Evolutionary conservation across 148 eudicot genomes (phyloP).

Genomic region (Silene conica): DNA sequence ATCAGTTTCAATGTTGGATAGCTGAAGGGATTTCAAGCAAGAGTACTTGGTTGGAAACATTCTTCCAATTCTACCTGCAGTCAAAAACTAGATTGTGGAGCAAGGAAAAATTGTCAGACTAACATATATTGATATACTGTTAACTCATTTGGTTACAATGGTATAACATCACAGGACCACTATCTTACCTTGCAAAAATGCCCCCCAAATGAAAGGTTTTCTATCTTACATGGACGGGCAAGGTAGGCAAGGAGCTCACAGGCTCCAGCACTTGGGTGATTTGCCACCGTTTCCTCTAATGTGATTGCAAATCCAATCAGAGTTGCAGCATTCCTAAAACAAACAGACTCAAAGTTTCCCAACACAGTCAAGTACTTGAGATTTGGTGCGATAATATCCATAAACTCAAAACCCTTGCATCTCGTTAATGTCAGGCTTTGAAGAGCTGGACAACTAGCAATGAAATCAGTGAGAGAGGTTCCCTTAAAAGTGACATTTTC

Average conservation of each 20-base stretch:
- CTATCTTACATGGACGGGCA: constrained; percentile 1
- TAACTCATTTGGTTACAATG: neutral
- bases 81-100: constrained; percentile 10
- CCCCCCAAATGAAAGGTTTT: neutral
- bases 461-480: constrained; percentile 1
- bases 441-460: constrained; percentile 14
- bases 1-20: constrained; percentile 3
- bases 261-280: neutral
- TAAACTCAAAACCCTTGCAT: neutral
- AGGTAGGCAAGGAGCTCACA: neutral
- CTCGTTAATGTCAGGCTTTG: constrained; percentile 6
- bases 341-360: constrained; percentile 10
- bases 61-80: neutral
- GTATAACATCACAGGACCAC: neutral
- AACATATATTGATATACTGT: neutral
- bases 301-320: neutral
- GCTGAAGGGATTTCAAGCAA: constrained; percentile 3
- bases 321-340: neutral
- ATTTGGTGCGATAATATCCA: constrained; percentile 5
- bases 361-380: constrained; percentile 9
- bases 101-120: constrained; percentile 1
- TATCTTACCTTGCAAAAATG: constrained; percentile 1
- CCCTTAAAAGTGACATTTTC: neutral
- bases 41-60: constrained; percentile 1
- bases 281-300: neutral